These are phyloP conservation scores for Clarireedia hainanense DNA, from an alignment of 2,329 filamentous ascomycete species.

Conservation along the genomic window DNA sequence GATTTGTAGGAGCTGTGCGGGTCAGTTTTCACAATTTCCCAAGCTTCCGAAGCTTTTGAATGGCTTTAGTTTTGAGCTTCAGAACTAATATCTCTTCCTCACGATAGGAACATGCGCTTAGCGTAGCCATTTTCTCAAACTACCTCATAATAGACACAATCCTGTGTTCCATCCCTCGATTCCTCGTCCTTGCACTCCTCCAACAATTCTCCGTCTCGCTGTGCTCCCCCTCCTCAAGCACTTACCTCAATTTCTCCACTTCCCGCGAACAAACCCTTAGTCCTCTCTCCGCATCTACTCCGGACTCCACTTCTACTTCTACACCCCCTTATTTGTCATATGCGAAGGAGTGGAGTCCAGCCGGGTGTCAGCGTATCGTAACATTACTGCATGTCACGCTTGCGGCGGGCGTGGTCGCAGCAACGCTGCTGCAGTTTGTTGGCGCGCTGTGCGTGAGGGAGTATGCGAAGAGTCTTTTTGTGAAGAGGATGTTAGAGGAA, in stretches of 20 bases:
- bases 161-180: slow-evolving; percentile 24
- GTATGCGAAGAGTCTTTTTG: slow-evolving; percentile 16
- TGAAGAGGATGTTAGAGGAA: slow-evolving; percentile 13
- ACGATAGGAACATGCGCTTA: slow-evolving; percentile 8
- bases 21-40: slow-evolving; percentile 25
- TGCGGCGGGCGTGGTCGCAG: slow-evolving; percentile 16
- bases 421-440: background rate
- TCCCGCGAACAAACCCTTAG: background rate
- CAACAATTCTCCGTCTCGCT: background rate
- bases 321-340: background rate
- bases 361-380: slow-evolving; percentile 7
- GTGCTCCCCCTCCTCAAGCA: background rate
- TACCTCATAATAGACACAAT: slow-evolving; percentile 28
- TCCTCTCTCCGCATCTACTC: background rate
- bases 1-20: slow-evolving; percentile 35
- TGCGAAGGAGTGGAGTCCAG: background rate
- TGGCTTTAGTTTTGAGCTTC: slow-evolving; percentile 23
- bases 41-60: background rate
- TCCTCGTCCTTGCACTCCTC: slow-evolving; percentile 13
- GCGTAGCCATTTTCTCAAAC: slow-evolving; percentile 24
- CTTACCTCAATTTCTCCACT: background rate
- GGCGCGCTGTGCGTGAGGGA: slow-evolving; percentile 1
- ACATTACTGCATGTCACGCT: slow-evolving; percentile 19
- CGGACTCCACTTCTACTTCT: background rate
- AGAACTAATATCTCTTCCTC: slow-evolving; percentile 20